Base-by-base conservation (phyloP, 108 stramenopile species). In the Epithemia pelagica region DNA sequence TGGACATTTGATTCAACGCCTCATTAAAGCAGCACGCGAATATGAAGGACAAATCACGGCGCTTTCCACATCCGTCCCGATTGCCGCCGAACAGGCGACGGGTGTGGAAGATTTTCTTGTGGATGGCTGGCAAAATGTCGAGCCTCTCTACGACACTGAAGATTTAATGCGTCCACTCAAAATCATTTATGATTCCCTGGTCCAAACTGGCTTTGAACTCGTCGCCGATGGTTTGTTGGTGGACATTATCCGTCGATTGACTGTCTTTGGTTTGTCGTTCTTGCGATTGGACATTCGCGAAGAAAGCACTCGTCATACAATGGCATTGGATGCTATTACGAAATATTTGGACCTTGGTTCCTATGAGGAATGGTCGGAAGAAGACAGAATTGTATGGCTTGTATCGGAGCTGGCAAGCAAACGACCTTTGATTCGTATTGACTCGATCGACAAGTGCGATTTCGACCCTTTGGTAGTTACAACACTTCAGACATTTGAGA, bases 251-350 rank as follows among this genome's bases (percentile, higher is more conserved):
- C 89, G 97, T 53, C 78, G 96, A 20, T 62, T 95, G 24, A 69
- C 84, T 19, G 84, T 81, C 25, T 98, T 98, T 76, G 97, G 97
- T 3, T 67, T 94, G 64, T 94, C 91, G 25, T 76, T 98, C 61
- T 86, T 95, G 18, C 96, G 94, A 1, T 76, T 98, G 61, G 97
- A 98, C 72, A 89, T 98, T 27, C 94, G 97, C 20, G 95, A 98
- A 72, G 97, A 98, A 68, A 92, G 90, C 24, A 91, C 88, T 54
- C 79, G 79, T 54, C 97, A 98, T 72, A 90, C 88, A 0, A 67
- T 82, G 65, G 96, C 95, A 10, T 67, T 98, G 62, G 97, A 97
- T 74, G 93, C 96, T 5, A 91, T 98, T 62, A 97, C 96, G 7
- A 81, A 86, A 53, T 82, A 88, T 70, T 73, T 97, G 37, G 97